phyloP scores from a whole-genome alignment of 1,139 yeast genomes.

The Blastobotrys capitulatus region DNA sequence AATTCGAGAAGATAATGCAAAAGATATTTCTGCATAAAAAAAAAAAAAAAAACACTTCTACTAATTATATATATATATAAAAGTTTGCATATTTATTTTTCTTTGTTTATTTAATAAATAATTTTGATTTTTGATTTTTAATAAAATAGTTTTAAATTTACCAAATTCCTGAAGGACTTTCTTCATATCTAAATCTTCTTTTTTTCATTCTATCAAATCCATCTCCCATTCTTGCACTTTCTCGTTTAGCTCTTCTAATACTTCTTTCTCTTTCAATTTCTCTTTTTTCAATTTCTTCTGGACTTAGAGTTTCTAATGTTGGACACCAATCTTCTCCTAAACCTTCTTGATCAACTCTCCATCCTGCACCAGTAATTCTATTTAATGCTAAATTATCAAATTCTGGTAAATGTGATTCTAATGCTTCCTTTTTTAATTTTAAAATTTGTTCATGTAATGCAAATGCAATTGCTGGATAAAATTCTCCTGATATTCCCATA shows the following conservation, averaged over 20 bases:
- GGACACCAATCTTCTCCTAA: constrained; percentile 87
- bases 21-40: background rate
- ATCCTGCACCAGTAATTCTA: constrained; percentile 56
- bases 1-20: constrained; percentile 9
- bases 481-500: constrained; percentile 78
- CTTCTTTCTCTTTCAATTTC: constrained; percentile 94
- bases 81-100: background rate
- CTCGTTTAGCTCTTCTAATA: constrained; percentile 86
- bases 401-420: constrained; percentile 71
- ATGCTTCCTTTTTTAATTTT: constrained; percentile 72
- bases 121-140: background rate
- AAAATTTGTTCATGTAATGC: constrained; percentile 76
- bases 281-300: constrained; percentile 90
- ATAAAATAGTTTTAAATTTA: background rate
- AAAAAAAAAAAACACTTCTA: background rate
- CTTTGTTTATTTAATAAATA: background rate
- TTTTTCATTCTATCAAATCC: constrained; percentile 2
- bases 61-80: background rate
- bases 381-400: constrained; percentile 51
- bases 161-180: no score
- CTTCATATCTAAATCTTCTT: constrained; percentile 8
- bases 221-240: constrained; percentile 46
- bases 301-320: constrained; percentile 73
- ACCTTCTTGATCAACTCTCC: constrained; percentile 54
- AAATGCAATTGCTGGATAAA: constrained; percentile 85